These are phyloP conservation scores for Brassica juncea DNA, from an alignment of 345 rosid genomes.

Conservation along the genomic window DNA sequence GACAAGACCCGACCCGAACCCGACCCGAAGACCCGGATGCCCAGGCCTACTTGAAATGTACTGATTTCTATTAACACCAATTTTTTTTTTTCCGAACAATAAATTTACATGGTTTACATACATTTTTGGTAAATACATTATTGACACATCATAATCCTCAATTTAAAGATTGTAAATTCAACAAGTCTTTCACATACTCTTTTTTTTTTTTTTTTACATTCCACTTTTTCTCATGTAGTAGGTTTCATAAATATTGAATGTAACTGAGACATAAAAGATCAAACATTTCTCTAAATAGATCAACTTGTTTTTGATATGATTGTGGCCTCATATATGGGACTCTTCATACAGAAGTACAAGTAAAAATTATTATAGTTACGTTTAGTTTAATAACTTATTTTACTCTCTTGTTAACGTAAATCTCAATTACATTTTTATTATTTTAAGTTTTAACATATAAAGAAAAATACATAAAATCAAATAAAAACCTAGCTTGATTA, in stretches of 20 bases:
- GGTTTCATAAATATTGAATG: not conserved
- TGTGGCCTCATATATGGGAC: not conserved
- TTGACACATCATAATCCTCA: no score
- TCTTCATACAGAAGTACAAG: not conserved
- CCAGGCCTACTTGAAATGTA: no score
- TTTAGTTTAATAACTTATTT: not conserved
- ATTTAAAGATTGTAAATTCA: no score
- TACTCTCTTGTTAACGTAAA: no score
- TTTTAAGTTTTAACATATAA: not conserved
- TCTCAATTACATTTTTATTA: not conserved
- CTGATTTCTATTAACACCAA: no score
- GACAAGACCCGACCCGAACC: no score
- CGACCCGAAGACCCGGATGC: no score
- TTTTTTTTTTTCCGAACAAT: no score
- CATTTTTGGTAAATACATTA: no score
- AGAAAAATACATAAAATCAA: not conserved
- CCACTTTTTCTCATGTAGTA: not conserved
- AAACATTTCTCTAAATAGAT: not conserved
- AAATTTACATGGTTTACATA: no score
- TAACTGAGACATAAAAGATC: not conserved
- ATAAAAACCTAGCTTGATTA: not conserved
- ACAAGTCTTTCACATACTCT: constrained; percentile 31
- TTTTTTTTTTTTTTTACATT: constrained; percentile 41
- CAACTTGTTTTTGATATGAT: not conserved
- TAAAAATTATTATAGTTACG: not conserved